A percentile compares a stretch with the other conserved stretches of the same genome.
Conservation (phyloP, 228 moss, liverwort and hornwort species). For the Sphagnum fallax region DNA sequence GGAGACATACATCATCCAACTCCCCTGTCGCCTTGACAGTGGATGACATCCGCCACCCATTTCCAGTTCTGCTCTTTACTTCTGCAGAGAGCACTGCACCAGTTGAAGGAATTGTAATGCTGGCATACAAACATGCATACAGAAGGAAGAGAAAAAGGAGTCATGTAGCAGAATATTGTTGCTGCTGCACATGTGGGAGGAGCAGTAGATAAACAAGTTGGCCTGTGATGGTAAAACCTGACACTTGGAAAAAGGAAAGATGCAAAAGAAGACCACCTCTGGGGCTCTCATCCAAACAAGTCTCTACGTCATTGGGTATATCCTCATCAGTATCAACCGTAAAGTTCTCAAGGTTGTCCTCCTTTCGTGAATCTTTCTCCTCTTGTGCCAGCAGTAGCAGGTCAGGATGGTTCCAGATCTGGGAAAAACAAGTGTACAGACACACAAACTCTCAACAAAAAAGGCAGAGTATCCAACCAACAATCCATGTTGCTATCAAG, state of each 20-base stretch:
- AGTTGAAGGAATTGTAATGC: neutral
- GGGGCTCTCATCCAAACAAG: constrained; percentile 20
- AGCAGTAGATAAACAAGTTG: no score
- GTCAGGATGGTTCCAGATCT: constrained; percentile 99
- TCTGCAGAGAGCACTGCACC: neutral
- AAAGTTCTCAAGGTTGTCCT: constrained; percentile 65
- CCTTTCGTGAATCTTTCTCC: constrained; percentile 50
- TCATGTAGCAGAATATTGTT: no score
- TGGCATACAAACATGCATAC: neutral
- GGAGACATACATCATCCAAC: constrained; percentile 13
- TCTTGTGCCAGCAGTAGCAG: constrained; percentile 75
- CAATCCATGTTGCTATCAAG: no score
- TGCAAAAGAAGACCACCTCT: constrained; percentile 12
- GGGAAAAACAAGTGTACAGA: constrained; percentile 3
- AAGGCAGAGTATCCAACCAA: no score
- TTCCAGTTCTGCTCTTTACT: neutral
- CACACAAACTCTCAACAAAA: neutral
- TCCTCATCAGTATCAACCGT: constrained; percentile 78
- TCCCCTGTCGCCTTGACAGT: constrained; percentile 15
- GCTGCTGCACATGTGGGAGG: no score
- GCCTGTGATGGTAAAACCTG: no score
- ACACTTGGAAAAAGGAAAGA: neutral
- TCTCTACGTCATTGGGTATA: constrained; percentile 56
- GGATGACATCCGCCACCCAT: neutral
- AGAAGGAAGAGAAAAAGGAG: no score